Evolutionary conservation across 1,284 basidiomycete species (phyloP), one percentile per base, ranked within the genome.

Genomic region (Cryptococcus jaspeensis): DNA sequence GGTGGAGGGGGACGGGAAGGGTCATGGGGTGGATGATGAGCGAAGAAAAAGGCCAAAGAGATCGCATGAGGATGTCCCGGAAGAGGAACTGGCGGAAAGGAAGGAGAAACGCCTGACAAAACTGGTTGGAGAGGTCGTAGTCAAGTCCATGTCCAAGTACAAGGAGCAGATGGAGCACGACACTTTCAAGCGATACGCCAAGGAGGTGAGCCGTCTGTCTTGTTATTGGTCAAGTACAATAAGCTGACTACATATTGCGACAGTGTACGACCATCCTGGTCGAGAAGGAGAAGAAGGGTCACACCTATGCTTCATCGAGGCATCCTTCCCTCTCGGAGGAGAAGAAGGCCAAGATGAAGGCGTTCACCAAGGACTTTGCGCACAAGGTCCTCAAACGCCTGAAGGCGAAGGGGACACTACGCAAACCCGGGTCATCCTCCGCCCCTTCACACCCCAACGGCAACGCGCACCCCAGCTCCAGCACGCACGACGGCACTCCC

Each of bases 131-230:
- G 86, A 87, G 15, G 83, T 96, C 2, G 94, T 98, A 32, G 95
- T 99, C 40, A 87, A 86, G 72, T 85, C 82, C 59, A 92, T 98
- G 90, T 90, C 87, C 52, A 95, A 93, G 79, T 87, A 96, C 74
- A 84, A 86, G 63, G 83, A 87, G 55, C 80, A 85, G 56, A 83
- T 98, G 78, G 87, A 90, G 55, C 84, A 85, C 55, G 92, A 96
- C 5, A 78, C 83, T 52, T 98, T 99, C 82, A 99, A 99, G 82
- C 88, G 87, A 70, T 87, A 96, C 71, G 95, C 96, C 6, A 92
- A 92, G 72, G 92, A 98, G 84, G 93, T 92, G 63, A 62, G 83
- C 78, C 5, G 16, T 15, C 16, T 18, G 13, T 35, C 7, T 42
- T 36, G 35, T 51, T 23, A 55, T 32, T n/a, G n/a, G 43, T 5